These are phyloP conservation scores for Trypanosoma brucei DNA, from an alignment of 208 protist genomes.

Conservation along the genomic window DNA sequence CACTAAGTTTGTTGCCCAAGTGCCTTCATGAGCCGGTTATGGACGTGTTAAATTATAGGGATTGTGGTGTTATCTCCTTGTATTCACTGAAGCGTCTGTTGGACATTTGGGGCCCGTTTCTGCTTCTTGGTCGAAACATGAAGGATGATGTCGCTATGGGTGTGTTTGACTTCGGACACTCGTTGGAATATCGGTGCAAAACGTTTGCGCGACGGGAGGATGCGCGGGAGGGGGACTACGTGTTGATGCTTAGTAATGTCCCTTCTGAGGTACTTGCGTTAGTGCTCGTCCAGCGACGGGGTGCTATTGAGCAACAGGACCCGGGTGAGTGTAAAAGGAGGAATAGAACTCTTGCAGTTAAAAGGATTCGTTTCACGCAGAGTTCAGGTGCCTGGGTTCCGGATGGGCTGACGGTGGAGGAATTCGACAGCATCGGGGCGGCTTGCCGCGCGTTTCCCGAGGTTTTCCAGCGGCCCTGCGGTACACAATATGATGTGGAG, in stretches of 20 bases:
- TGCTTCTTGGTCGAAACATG: slow-evolving; percentile 71
- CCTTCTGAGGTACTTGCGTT: slow-evolving; percentile 59
- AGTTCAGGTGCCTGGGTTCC: slow-evolving; percentile 73
- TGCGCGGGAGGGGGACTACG: slow-evolving; percentile 69
- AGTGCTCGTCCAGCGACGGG: slow-evolving; percentile 19
- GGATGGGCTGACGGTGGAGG: slow-evolving; percentile 52
- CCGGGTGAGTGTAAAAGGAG: neutral
- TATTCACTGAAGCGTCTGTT: slow-evolving; percentile 74
- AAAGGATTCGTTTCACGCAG: slow-evolving; percentile 57
- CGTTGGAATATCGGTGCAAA: slow-evolving; percentile 42
- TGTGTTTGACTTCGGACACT: slow-evolving; percentile 47
- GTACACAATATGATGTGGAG: slow-evolving; percentile 11
- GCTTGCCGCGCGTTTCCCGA: slow-evolving; percentile 65
- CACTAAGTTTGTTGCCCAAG: slow-evolving; percentile 46
- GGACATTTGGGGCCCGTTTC: slow-evolving; percentile 76
- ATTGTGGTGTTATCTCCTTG: slow-evolving; percentile 74
- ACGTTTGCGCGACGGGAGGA: slow-evolving; percentile 43
- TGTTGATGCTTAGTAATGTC: slow-evolving; percentile 47
- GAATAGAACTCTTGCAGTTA: slow-evolving; percentile 17
- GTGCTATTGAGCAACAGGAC: neutral
- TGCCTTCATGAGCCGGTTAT: slow-evolving; percentile 49
- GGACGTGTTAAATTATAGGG: slow-evolving; percentile 59
- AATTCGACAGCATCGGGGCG: slow-evolving; percentile 66
- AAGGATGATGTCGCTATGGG: slow-evolving; percentile 47
- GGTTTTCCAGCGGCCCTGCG: slow-evolving; percentile 55